These are phyloP conservation scores for Calocera cornea DNA, from an alignment of 768 basidiomycete species.

Conservation along the genomic window DNA sequence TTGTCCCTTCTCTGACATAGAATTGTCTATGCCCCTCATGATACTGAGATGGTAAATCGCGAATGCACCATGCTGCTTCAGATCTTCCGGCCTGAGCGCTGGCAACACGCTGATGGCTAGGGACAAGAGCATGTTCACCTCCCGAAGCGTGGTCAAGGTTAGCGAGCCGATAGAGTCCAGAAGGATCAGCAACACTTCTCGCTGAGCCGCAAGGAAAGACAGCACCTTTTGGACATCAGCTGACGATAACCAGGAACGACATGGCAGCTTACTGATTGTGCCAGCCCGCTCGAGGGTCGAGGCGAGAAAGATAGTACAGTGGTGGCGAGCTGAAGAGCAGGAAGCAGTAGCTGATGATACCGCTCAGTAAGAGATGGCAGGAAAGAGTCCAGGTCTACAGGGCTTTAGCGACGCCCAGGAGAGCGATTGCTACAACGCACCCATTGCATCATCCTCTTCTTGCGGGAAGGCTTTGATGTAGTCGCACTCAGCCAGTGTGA, in stretches of 20 bases:
- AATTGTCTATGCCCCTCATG: not conserved
- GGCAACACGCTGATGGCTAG: not conserved
- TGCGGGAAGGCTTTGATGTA: constrained; percentile 78
- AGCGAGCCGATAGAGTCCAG: constrained; percentile 25
- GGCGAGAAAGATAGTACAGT: constrained; percentile 69
- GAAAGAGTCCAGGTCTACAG: constrained; percentile 68
- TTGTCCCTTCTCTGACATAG: constrained; percentile 1
- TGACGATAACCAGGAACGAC: not conserved
- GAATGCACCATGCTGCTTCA: constrained; percentile 4
- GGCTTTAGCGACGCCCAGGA: constrained; percentile 6
- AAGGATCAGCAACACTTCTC: constrained; percentile 69
- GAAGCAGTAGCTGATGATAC: constrained; percentile 83
- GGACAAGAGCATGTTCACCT: not conserved
- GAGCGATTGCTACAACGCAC: constrained; percentile 25
- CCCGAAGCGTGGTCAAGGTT: not conserved
- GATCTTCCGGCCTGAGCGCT: not conserved
- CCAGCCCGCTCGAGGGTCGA: constrained; percentile 47
- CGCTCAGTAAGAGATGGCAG: constrained; percentile 75
- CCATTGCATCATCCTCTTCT: constrained; percentile 66
- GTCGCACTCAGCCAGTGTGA: constrained; percentile 67
- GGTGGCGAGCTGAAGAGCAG: constrained; percentile 67
- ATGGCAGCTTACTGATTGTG: constrained; percentile 44
- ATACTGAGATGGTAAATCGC: not conserved
- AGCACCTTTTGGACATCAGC: constrained; percentile 38
- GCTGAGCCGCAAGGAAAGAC: constrained; percentile 69